phyloP scores from a whole-genome alignment of 257 asterid genomes.

The Ilex asprella region DNA sequence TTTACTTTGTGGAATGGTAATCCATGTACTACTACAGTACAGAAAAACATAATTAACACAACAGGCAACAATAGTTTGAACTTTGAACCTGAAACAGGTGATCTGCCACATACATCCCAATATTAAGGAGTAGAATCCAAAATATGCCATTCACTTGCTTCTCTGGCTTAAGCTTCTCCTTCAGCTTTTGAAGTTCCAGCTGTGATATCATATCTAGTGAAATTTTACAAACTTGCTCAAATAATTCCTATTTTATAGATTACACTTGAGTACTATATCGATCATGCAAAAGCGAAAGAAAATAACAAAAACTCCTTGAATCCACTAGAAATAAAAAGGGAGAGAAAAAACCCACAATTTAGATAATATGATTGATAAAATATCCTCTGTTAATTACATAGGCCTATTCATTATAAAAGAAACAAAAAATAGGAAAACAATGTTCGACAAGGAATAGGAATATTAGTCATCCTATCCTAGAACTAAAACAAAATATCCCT shows the following conservation, averaged over 20 bases:
- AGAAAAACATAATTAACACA: neutral
- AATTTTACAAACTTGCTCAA: slow-evolving; percentile 34
- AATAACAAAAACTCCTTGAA: no score
- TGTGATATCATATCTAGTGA: slow-evolving; percentile 70
- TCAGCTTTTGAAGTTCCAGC: slow-evolving; percentile 75
- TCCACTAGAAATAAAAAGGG: no score
- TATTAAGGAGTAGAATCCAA: slow-evolving; percentile 83
- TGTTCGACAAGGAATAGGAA: no score
- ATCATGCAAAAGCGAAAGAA: neutral
- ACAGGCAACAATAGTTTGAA: neutral
- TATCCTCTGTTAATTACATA: no score
- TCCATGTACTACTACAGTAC: neutral
- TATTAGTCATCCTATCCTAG: no score
- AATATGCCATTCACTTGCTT: slow-evolving; percentile 80
- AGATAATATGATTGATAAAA: no score
- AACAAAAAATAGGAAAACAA: no score
- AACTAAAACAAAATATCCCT: no score
- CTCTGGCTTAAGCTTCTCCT: slow-evolving; percentile 44
- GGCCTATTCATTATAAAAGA: no score
- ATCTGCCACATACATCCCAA: slow-evolving; percentile 74
- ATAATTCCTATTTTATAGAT: neutral
- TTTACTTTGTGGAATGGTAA: no score
- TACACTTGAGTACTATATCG: neutral
- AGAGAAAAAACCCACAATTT: no score
- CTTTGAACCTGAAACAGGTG: slow-evolving; percentile 75